Base-by-base conservation (phyloP, 2,329 filamentous ascomycete genomes). In the Tolypocladium inflatum region DNA sequence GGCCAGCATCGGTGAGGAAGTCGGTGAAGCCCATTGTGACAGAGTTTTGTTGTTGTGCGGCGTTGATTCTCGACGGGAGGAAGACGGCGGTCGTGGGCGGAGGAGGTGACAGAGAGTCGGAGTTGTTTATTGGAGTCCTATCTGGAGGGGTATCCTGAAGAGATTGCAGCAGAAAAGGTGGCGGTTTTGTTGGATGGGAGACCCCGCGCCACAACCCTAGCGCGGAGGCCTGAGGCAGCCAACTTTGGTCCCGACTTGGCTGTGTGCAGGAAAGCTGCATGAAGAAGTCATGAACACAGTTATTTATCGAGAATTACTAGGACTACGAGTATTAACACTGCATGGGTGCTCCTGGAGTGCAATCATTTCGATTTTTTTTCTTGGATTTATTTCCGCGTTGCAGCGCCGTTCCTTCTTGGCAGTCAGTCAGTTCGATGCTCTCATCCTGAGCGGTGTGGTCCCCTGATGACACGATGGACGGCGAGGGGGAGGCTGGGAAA, bases 11-110 rank as follows among this genome's bases (percentile, higher is more conserved):
- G 70, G 81, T 79, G 68, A 83, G 71, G 67, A 88, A 77, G 73
- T 87, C 84, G 72, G 78, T 77, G 80, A 87, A 87, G 73, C 84
- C 84, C 85, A 88, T 87, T 65, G 65, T 80, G 66, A 61, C 61
- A 63, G 60, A 62, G 62, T 59, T 58, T 56, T 58, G 26, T 45
- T 39, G 26, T 45, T 48, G 50, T 43, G 38, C 57, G 33, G 19
- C 17, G 48, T 21, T 52, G 48, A 21, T 6, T 15, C 30, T 51
- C 48, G 30, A 11, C 17, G 26, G 19, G 30, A 35, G 48, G 30
- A 37, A 37, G 48, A 37, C 13, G 38, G n/a, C n/a, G 37, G 37
- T 26, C 6, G 33, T 26, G 30, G 19, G 7, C 9, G 38, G 23
- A 23, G 17, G 42, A 21, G 43, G 33, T 41, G n/a, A 21, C 6